Percentiles rank a stretch among this genome's conserved stretches.
Conservation (phyloP, 2,329 filamentous ascomycete species). For the Alternaria conjuncta region DNA sequence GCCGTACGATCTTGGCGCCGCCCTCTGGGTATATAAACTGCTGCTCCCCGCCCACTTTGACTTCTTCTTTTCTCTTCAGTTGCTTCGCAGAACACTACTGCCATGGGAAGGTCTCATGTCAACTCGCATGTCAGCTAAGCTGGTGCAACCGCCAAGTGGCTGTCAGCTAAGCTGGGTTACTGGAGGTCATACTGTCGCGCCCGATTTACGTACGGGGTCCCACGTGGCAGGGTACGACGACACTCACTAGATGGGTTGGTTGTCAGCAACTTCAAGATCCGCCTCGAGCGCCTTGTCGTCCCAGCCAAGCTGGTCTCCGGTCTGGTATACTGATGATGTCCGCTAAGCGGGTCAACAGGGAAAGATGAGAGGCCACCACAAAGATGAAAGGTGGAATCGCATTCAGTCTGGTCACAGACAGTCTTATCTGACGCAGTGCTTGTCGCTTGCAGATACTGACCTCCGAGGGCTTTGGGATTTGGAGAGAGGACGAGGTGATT, state of each 20-base stretch:
- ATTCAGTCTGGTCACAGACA: not conserved
- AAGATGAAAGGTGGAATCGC: not conserved
- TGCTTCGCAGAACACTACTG: not conserved
- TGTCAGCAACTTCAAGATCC: not conserved
- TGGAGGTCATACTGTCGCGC: not conserved
- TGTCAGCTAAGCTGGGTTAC: not conserved
- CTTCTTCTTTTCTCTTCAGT: not conserved
- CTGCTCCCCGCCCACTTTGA: not conserved
- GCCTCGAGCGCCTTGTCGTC: not conserved
- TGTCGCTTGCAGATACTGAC: not conserved
- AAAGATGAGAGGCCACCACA: not conserved
- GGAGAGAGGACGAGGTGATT: not conserved
- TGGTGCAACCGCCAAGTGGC: not conserved
- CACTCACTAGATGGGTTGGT: not conserved
- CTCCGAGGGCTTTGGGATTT: not conserved
- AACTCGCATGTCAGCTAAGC: not conserved
- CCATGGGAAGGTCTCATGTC: not conserved
- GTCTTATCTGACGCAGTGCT: not conserved
- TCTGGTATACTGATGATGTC: not conserved
- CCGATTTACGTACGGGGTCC: not conserved
- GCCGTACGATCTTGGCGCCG: not conserved
- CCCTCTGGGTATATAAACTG: not conserved
- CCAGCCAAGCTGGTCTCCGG: not conserved
- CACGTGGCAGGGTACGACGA: not conserved
- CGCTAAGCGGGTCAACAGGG: not conserved